These are phyloP conservation scores for Penicillium capsulatum DNA, from an alignment of 2,329 filamentous ascomycete species.

Conservation along the genomic window DNA sequence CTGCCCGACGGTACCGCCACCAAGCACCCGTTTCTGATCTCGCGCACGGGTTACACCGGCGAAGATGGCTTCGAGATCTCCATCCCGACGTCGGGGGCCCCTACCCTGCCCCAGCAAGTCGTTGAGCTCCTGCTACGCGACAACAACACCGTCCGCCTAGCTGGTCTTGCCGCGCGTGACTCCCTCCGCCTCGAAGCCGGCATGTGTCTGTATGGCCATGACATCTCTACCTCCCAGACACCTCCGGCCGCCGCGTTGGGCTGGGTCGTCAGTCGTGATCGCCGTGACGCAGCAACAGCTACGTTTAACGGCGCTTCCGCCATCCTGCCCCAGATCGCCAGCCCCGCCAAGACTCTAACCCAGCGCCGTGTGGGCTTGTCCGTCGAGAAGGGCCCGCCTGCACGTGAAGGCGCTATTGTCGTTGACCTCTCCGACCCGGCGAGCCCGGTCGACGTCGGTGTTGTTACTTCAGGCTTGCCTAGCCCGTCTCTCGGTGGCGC, in stretches of 20 bases:
- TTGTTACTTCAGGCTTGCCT: slow-evolving; percentile 83
- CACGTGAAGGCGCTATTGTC: slow-evolving; percentile 81
- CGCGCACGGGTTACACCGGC: slow-evolving; percentile 89
- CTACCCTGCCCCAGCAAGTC: slow-evolving; percentile 46
- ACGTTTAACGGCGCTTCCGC: slow-evolving; percentile 81
- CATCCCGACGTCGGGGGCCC: slow-evolving; percentile 63
- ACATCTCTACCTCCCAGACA: slow-evolving; percentile 75
- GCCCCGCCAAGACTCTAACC: slow-evolving; percentile 55
- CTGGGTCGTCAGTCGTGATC: slow-evolving; percentile 82
- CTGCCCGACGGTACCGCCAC: slow-evolving; percentile 52
- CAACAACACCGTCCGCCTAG: slow-evolving; percentile 67
- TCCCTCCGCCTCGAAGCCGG: slow-evolving; percentile 91
- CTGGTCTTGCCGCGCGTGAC: slow-evolving; percentile 86
- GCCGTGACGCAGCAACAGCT: slow-evolving; percentile 55
- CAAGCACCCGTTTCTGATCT: slow-evolving; percentile 63
- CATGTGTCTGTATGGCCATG: slow-evolving; percentile 99
- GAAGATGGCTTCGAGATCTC: slow-evolving; percentile 98
- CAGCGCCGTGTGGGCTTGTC: slow-evolving; percentile 76
- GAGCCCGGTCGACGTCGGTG: slow-evolving; percentile 60
- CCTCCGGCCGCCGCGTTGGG: slow-evolving; percentile 62
- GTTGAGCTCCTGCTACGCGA: slow-evolving; percentile 65
- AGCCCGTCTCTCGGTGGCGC: slow-evolving; percentile 73
- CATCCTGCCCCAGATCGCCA: slow-evolving; percentile 67
- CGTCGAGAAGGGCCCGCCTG: slow-evolving; percentile 75
- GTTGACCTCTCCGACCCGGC: slow-evolving; percentile 51